These are phyloP conservation scores for Blastobotrys malaysiensis DNA, from an alignment of 1,139 yeast genomes.

Conservation along the genomic window DNA sequence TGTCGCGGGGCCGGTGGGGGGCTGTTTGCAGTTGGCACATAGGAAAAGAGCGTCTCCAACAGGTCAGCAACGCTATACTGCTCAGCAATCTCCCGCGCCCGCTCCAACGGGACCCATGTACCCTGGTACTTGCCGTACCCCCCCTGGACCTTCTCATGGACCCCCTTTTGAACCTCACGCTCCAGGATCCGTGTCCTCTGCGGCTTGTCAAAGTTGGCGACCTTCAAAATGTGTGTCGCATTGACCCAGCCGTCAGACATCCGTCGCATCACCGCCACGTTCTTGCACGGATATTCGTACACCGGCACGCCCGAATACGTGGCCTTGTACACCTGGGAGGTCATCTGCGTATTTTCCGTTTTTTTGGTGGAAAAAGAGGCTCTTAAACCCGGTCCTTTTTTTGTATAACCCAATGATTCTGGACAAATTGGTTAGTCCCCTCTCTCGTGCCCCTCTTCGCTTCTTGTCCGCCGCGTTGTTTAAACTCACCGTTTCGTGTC, in stretches of 20 bases:
- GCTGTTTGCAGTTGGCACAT: constrained; percentile 29
- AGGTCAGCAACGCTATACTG: constrained; percentile 67
- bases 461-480: not conserved
- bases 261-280: constrained; percentile 90
- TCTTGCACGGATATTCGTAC: constrained; percentile 73
- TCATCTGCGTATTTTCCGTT: not conserved
- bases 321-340: constrained; percentile 28
- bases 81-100: constrained; percentile 51
- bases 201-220: constrained; percentile 93
- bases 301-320: constrained; percentile 57
- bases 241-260: constrained; percentile 91
- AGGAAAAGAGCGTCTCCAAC: constrained; percentile 60
- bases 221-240: constrained; percentile 94
- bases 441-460: not conserved
- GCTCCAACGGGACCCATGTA: constrained; percentile 85
- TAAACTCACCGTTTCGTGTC: not conserved
- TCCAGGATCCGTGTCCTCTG: constrained; percentile 88
- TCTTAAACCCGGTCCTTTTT: too few species aligned
- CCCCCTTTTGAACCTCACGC: constrained; percentile 80
- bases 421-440: too few species aligned
- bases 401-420: too few species aligned
- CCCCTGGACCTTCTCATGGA: constrained; percentile 92
- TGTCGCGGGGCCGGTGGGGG: constrained; percentile 38
- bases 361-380: too few species aligned
- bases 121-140: constrained; percentile 98